These are phyloP conservation scores for Penicillium samsonianum DNA, from an alignment of 495 filamentous ascomycete genomes.

Conservation along the genomic window DNA sequence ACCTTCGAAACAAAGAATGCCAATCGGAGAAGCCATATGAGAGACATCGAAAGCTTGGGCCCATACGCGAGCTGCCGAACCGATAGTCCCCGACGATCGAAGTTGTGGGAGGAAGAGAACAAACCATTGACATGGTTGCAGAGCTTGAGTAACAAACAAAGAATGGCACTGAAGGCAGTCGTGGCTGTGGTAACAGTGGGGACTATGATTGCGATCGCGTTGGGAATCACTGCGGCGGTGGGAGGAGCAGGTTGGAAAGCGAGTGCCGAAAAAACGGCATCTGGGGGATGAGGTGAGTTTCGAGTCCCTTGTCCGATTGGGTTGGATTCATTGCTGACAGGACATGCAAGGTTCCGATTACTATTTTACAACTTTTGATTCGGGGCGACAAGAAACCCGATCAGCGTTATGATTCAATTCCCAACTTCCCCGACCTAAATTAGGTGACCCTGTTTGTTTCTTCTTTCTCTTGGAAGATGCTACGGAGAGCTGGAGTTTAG, in stretches of 20 bases:
- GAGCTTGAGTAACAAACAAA: conserved; percentile 51
- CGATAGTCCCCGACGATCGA: conserved; percentile 32
- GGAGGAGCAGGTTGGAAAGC: conserved; percentile 59
- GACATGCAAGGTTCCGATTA: background rate
- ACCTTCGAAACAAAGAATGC: conserved; percentile 40
- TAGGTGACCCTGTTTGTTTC: too few relatives aligned
- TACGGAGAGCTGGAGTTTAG: background rate
- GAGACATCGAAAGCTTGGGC: conserved; percentile 35
- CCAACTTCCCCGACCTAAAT: background rate
- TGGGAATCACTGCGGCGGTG: conserved; percentile 63
- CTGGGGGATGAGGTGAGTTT: conserved; percentile 19
- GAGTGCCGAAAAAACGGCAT: conserved; percentile 29
- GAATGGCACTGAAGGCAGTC: conserved; percentile 51
- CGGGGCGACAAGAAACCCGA: background rate
- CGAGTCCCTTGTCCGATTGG: background rate
- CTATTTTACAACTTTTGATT: background rate
- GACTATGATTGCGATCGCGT: conserved; percentile 58
- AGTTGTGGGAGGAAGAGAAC: conserved; percentile 47
- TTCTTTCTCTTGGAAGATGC: background rate
- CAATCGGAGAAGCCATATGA: conserved; percentile 21
- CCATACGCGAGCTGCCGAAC: conserved; percentile 20
- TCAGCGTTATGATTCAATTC: background rate
- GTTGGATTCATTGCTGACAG: background rate
- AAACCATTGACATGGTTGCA: conserved; percentile 36
- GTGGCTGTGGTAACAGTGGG: conserved; percentile 60